Conservation (phyloP, 2,329 filamentous ascomycete species). For the Metarhizium sp. region DNA sequence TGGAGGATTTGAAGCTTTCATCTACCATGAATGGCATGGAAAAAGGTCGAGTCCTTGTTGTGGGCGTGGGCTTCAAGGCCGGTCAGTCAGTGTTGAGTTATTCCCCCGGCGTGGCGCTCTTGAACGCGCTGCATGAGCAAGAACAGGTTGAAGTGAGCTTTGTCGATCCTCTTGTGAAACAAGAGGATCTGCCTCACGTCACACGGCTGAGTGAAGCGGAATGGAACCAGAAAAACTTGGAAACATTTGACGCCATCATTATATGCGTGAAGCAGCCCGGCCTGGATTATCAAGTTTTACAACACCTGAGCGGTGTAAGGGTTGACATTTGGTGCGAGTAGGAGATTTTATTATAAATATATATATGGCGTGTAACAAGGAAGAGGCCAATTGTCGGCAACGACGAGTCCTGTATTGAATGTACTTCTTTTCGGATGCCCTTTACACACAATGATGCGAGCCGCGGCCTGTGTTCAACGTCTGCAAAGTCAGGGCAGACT, state of each 20-base stretch:
- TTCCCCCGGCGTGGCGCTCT: slow-evolving; percentile 31
- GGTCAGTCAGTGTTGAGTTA: slow-evolving; percentile 38
- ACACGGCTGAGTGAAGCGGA: background rate
- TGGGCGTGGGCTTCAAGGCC: slow-evolving; percentile 40
- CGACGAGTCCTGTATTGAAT: too few species aligned
- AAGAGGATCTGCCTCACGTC: background rate
- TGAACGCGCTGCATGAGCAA: background rate
- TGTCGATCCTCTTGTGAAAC: background rate
- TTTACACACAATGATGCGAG: accelerated
- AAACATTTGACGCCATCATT: background rate
- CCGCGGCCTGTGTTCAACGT: too few species aligned
- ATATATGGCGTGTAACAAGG: too few species aligned
- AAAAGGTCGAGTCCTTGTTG: slow-evolving; percentile 29
- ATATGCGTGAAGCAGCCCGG: background rate
- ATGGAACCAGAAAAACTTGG: background rate
- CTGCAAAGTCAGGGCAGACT: too few species aligned
- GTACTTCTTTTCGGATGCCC: too few species aligned
- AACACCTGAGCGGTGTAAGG: background rate
- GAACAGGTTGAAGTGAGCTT: background rate
- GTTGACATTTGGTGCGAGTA: background rate
- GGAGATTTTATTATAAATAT: too few species aligned
- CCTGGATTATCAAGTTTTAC: background rate
- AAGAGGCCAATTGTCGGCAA: too few species aligned
- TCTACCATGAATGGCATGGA: background rate
- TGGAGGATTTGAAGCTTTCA: slow-evolving; percentile 18